Evolutionary conservation across 768 basidiomycete genomes (phyloP), one percentile per base, ranked within the genome.

Genomic region (Mycena vitilis): DNA sequence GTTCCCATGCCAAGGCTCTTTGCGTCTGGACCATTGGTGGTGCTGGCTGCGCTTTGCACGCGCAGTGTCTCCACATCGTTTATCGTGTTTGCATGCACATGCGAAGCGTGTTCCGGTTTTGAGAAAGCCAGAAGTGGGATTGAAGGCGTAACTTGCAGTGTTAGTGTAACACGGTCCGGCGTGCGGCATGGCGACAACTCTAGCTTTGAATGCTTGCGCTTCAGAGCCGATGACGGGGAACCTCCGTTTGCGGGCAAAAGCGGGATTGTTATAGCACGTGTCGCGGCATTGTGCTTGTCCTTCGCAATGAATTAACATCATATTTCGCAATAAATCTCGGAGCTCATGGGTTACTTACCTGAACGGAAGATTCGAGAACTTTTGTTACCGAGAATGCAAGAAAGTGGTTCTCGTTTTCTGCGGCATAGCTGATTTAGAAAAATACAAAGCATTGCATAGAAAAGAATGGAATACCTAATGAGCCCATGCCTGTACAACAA

Each of bases 341-440:
- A n/a, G 6, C 13, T 6, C 13, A 34, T 15, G 22, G 15, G 18
- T 18, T 15, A 13, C 8, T 36, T 53, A 53, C 51, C 30, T 34
- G 51, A 36, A 18, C 34, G 7, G 51, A 15, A 5, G 51, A 20
- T 18, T 53, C 51, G 12, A 53, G 4, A 15, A 13, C 5, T 53
- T 53, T 53, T 20, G 30, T 18, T 5, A 2, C 15, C 5, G 51
- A 23, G 22, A 18, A 34, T 4, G 30, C 25, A 16, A 16, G 25
- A 30, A 53, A 53, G 9, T 16, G 25, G 51, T 53, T 53, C 30
- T 53, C 51, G 15, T 53, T 53, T 34, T 34, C 51, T 53, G 49
- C 10, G 11, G 10, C 7, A n/a, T 4, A 7, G 18, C 30, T 53
- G 51, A 34, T 2, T 5, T 20, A 8, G 48, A 25, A 49, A 15